These are phyloP conservation scores for Scutellaria galericulata DNA, from an alignment of 257 asterid genomes.

Conservation along the genomic window DNA sequence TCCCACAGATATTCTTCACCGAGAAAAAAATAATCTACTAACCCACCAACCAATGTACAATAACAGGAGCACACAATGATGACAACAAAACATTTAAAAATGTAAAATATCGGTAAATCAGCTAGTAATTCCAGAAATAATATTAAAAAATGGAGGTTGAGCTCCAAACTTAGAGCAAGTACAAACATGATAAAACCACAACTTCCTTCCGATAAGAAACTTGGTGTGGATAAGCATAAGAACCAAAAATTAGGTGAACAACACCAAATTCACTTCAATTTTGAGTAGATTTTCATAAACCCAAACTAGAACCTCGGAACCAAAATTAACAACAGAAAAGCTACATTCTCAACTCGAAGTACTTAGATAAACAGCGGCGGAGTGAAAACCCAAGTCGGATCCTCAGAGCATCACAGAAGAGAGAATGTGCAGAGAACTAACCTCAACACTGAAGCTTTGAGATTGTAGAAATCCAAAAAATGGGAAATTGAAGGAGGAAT, in stretches of 20 bases:
- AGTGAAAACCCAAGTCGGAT: conserved; percentile 27
- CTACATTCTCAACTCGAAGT: conserved; percentile 30
- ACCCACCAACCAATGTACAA: conserved; percentile 6
- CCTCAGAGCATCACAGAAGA: conserved; percentile 29
- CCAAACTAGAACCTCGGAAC: conserved; percentile 2
- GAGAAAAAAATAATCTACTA: conserved; percentile 2
- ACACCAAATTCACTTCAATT: conserved; percentile 10
- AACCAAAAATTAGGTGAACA: background rate
- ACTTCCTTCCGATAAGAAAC: background rate
- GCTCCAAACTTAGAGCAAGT: conserved; percentile 27
- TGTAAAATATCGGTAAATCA: background rate
- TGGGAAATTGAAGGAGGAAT: conserved; percentile 24
- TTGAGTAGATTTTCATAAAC: conserved; percentile 19
- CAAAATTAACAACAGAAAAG: conserved; percentile 28
- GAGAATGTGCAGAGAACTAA: conserved; percentile 18
- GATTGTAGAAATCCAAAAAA: background rate
- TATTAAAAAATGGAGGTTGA: conserved; percentile 2
- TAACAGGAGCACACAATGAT: background rate
- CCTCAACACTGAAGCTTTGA: conserved; percentile 20
- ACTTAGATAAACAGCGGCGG: conserved; percentile 18
- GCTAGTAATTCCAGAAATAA: conserved; percentile 24
- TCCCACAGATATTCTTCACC: conserved; percentile 6
- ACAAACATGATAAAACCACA: background rate
- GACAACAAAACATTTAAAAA: conserved; percentile 19
- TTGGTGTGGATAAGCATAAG: background rate